phyloP scores from a whole-genome alignment of 805 yeast genomes.

The Candida pini region DNA sequence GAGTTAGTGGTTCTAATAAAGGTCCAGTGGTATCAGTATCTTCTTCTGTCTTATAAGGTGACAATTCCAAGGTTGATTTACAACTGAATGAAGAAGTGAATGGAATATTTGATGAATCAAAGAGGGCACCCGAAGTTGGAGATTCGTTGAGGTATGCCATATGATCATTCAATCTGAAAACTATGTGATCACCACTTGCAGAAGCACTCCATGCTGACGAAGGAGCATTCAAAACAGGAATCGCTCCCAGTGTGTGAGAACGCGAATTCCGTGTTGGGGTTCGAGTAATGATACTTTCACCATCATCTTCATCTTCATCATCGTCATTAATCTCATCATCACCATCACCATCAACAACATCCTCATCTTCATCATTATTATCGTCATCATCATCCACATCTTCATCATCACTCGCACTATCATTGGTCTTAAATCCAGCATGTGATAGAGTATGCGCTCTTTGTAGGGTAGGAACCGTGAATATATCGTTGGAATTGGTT shows the following conservation, averaged over 20 bases:
- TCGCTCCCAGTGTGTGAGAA: conserved; percentile 19
- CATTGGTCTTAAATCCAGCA: conserved; percentile 5
- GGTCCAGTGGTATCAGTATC: not conserved
- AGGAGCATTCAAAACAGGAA: conserved; percentile 36
- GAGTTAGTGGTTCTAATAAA: not conserved
- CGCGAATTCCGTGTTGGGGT: too few species aligned
- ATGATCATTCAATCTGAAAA: conserved; percentile 26
- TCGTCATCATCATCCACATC: conserved; percentile 8
- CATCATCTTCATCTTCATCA: conserved; percentile 1
- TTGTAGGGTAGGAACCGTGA: conserved; percentile 4
- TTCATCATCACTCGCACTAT: conserved; percentile 7
- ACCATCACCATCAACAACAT: conserved; percentile 8
- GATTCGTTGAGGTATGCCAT: conserved; percentile 19
- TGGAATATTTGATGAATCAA: conserved; percentile 36
- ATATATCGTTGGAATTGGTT: conserved; percentile 14
- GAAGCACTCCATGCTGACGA: conserved; percentile 36
- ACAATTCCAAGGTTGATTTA: conserved; percentile 56
- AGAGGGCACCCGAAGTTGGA: conserved; percentile 18
- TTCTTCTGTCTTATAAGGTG: conserved; percentile 52
- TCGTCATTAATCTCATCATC: conserved; percentile 6
- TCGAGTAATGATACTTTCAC: too few species aligned
- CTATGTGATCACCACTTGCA: conserved; percentile 33
- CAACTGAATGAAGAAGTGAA: conserved; percentile 66
- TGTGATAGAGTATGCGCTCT: conserved; percentile 11
- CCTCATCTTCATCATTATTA: conserved; percentile 8